Evolutionary conservation across 768 basidiomycete species (phyloP), one percentile per base, ranked within the genome.

Genomic region (Mycena galericulata): DNA sequence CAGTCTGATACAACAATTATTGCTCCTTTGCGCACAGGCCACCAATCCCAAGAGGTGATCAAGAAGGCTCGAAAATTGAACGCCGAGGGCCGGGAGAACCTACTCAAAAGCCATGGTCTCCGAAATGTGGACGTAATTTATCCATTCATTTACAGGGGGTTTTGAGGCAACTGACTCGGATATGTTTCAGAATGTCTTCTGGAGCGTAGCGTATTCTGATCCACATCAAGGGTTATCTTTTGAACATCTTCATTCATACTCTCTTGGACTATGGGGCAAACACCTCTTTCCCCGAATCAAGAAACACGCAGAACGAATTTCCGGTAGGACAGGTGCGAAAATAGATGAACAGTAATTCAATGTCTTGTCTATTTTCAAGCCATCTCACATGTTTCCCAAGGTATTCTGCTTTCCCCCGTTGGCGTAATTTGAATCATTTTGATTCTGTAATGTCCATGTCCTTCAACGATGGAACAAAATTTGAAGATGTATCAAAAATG

Each of bases 141-240:
- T 27, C 3, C 4, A 62, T 50, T 24, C 46, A 22, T 64, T 70
- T 20, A 53, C 47, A 63, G 49, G 30, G 8, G 6, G 6, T 62
- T 22, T 54, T 26, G 9, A 5, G 15, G 2, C 6, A 36, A 36
- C 14, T 32, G 4, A 26, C 27, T 53, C 5, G 34, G 34, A 36
- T 14, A n/a, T 50, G 3, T 11, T 27, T 46, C 38, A 84, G 82
- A 86, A 84, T 74, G 76, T 79, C 2, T 86, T 86, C 67, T 85
- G 82, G 82, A 46, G 29, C 0, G 34, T 86, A 12, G 36, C 26
- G 8, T 46, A 74, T 62, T 83, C 80, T 2, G 80, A 84, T 68
- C 78, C 79, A 1, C 70, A 81, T 50, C 24, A 27, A 5, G 77
- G 80, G 32, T 17, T 79, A 3, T 79, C 79, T 8, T 85, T 78